These are phyloP conservation scores for Aspergillus calidoustus DNA, from an alignment of 2,329 filamentous ascomycete genomes.

Conservation along the genomic window DNA sequence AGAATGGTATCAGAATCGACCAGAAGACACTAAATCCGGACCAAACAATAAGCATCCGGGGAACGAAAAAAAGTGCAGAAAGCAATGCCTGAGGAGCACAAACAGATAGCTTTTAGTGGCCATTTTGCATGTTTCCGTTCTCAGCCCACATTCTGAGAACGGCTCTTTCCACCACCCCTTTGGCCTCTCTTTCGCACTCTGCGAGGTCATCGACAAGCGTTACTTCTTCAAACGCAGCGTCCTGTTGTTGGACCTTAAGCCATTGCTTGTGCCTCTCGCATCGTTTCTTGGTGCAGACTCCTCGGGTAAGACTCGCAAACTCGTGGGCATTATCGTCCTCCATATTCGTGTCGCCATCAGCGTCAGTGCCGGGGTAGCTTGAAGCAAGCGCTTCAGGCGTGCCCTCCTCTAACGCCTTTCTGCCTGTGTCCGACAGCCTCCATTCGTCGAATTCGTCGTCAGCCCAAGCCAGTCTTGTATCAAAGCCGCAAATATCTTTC, in stretches of 20 bases:
- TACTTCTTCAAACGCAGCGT: constrained; percentile 49
- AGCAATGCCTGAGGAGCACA: background rate
- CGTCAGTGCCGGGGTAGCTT: constrained; percentile 32
- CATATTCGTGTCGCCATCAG: constrained; percentile 43
- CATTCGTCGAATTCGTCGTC: constrained; percentile 55
- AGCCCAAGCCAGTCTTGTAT: constrained; percentile 51
- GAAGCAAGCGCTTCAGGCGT: constrained; percentile 38
- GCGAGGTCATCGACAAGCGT: constrained; percentile 44
- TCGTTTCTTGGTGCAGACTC: constrained; percentile 53
- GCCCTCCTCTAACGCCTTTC: constrained; percentile 45
- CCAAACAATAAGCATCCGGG: background rate
- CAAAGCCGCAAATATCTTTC: constrained; percentile 56
- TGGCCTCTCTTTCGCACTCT: constrained; percentile 47
- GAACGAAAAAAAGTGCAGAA: background rate
- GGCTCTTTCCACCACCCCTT: constrained; percentile 49
- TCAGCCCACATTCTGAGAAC: constrained; percentile 48
- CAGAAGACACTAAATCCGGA: background rate
- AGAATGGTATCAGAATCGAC: constrained; percentile 33
- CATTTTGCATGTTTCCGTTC: constrained; percentile 31
- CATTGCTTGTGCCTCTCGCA: constrained; percentile 55
- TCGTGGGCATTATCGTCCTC: constrained; percentile 35
- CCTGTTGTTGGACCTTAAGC: constrained; percentile 52
- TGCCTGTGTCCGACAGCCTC: constrained; percentile 45
- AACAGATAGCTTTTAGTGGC: constrained; percentile 11
- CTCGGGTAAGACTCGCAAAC: constrained; percentile 41